phyloP scores from a whole-genome alignment of 2,329 filamentous ascomycete species.

The Didymella sp. region DNA sequence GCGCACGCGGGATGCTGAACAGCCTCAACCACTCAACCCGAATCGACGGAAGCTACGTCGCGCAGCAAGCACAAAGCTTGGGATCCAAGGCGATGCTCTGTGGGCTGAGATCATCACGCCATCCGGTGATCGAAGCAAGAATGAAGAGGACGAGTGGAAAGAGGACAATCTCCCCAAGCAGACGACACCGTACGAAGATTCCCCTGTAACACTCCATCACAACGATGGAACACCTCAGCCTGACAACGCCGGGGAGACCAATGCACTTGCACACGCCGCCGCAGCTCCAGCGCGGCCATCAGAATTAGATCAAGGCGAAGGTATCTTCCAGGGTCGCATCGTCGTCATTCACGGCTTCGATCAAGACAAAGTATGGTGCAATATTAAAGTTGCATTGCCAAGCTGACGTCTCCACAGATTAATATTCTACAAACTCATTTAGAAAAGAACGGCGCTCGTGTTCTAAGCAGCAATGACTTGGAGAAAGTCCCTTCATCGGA shows the following conservation, averaged over 20 bases:
- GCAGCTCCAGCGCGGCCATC: slow-evolving; percentile 4
- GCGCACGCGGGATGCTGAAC: slow-evolving; percentile 41
- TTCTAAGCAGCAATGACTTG: slow-evolving; percentile 39
- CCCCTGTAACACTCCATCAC: slow-evolving; percentile 12
- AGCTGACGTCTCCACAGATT: slow-evolving; percentile 40
- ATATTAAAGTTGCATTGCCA: background rate
- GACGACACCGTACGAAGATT: slow-evolving; percentile 23
- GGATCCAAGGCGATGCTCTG: slow-evolving; percentile 79
- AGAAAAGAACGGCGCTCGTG: slow-evolving; percentile 45
- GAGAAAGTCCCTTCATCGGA: slow-evolving; percentile 35
- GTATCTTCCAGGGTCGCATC: slow-evolving; percentile 54
- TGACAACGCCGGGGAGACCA: background rate
- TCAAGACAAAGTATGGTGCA: slow-evolving; percentile 47
- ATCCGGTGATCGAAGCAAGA: slow-evolving; percentile 33
- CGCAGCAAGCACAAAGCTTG: slow-evolving; percentile 83
- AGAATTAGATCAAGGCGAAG: slow-evolving; percentile 24
- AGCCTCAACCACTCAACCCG: slow-evolving; percentile 52
- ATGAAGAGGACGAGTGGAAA: slow-evolving; percentile 46
- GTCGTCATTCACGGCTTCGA: slow-evolving; percentile 56
- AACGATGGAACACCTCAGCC: slow-evolving; percentile 4
- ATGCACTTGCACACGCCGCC: background rate
- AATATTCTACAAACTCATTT: slow-evolving; percentile 44
- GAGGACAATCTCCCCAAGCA: slow-evolving; percentile 36
- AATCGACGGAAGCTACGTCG: slow-evolving; percentile 80
- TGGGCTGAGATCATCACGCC: slow-evolving; percentile 83